Base-by-base conservation (phyloP, 1,139 yeast genomes). In the Pichia sp. region DNA sequence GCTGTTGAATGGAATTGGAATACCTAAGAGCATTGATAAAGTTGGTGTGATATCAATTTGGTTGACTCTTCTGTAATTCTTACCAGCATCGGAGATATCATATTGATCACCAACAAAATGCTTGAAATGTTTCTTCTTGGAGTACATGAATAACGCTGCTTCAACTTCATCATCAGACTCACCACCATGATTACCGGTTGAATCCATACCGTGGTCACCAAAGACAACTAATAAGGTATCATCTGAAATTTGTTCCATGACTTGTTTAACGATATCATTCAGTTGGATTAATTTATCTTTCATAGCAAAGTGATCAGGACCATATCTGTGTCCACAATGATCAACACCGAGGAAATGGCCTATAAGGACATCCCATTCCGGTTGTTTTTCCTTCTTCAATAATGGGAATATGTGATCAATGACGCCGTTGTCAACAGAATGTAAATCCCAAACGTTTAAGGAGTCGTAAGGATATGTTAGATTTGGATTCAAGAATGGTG, bases 131-230 rank as follows among this genome's bases (percentile, higher is more conserved):
- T 68, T 69, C 43, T 61, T 64, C 60, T 85, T 88, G 4, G 91
- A 75, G 62, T 90, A 90, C 75, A 91, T 70, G 74, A 94, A 94
- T 33, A 94, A 67, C 0, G 96, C 81, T 41, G 95, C 81, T 57
- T 91, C 96, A 37, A 93, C 70, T 63, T 94, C 99, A 56, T 84
- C 90, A 14, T 65, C 69, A 0, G 96, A 83, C 62, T 94, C 99
- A 39, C 99, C 99, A 5, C 99, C 99, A 61, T 94, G 96, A 60
- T 91, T 93, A 0, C 98, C 98, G 1, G 95, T 87, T 32, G 82
- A 76, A 61, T 91, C 97, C 98, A 91, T 91, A 18, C 98, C 98
- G 63, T 91, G 98, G 60, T 91, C 98, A 7, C 99, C 99, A 79
- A 94, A 80, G 1, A 94, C 89, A 18, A 93, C 71, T 37, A 94